Evolutionary conservation across 2,329 filamentous ascomycete species (phyloP).

Genomic region (Alternaria brassicicola): DNA sequence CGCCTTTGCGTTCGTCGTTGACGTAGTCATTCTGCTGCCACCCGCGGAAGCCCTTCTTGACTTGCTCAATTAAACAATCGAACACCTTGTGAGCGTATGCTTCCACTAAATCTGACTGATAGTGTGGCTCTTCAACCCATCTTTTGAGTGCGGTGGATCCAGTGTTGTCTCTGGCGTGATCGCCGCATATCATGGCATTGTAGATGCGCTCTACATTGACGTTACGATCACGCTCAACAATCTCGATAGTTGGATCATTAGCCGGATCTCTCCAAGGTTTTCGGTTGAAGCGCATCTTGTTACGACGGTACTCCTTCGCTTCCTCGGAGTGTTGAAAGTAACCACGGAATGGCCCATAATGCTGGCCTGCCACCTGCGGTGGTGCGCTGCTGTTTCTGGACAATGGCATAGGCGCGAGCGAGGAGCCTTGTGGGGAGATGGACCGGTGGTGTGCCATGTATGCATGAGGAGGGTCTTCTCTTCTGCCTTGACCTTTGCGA

Average conservation of each 20-base stretch:
- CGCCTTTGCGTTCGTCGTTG: slow-evolving; percentile 43
- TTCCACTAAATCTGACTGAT: slow-evolving; percentile 38
- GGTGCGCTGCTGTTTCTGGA: slow-evolving; percentile 6
- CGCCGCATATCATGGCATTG: slow-evolving; percentile 40
- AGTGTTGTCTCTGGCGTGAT: slow-evolving; percentile 39
- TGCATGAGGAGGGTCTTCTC: neutral
- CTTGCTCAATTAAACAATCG: slow-evolving; percentile 40
- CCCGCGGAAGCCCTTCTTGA: slow-evolving; percentile 40
- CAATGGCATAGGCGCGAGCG: slow-evolving; percentile 11
- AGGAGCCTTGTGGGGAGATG: slow-evolving; percentile 2
- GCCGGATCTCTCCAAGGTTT: slow-evolving; percentile 33
- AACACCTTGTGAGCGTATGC: slow-evolving; percentile 44
- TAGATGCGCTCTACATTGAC: slow-evolving; percentile 39
- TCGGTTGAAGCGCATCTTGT: slow-evolving; percentile 33
- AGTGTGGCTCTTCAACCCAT: slow-evolving; percentile 42
- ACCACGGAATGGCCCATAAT: slow-evolving; percentile 29
- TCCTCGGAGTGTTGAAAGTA: slow-evolving; percentile 26
- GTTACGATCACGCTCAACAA: slow-evolving; percentile 25
- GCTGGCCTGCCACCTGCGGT: slow-evolving; percentile 11
- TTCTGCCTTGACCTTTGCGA: slow-evolving; percentile 1
- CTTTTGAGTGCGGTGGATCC: slow-evolving; percentile 42
- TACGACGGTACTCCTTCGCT: slow-evolving; percentile 35
- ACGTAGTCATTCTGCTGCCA: slow-evolving; percentile 47
- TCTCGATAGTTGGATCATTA: slow-evolving; percentile 29
- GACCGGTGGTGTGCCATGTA: slow-evolving; percentile 20